Evolutionary conservation across 768 basidiomycete species (phyloP), one percentile per base, ranked within the genome.

Genomic region (Lactarius tabidus): DNA sequence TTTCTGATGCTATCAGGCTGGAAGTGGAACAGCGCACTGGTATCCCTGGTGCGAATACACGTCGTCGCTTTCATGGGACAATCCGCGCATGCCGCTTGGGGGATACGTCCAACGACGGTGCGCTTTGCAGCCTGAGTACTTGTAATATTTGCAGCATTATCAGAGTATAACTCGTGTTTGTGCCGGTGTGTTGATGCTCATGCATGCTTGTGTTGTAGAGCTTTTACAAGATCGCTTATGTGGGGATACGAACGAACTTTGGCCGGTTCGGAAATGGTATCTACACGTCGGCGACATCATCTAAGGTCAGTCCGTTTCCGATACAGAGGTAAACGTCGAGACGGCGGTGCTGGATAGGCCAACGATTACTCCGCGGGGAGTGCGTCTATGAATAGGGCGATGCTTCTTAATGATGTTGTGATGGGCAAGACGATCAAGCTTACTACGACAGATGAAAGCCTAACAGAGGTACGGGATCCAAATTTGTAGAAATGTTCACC

Each of bases 51-150:
- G 72, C 67, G 20, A 74, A 74, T 33, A 68, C 69, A 20, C 52
- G 63, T 29, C 70, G 72, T 31, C 70, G 73, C 31, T 74, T 71
- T 67, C 73, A 74, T 60, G 73, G 73, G 3, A 74, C 73, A 7
- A 36, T 65, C 6, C 66, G 73, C n/a, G 41, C 41, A 23, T 74
- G 73, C 48, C 17, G 58, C 7, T 43, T 74, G 17, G 73, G 73
- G 12, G 71, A 74, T 60, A 63, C 67, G 17, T 51, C 63, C 35
- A 4, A 5, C 6, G 55, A 69, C 8, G 36, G 53, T 15, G 10
- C 51, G 10, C 67, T 73, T 26, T 74, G 73, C 62, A 10, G 14
- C 5, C 12, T 29, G 18, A 26, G 18, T 20, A 17, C 35, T 4
- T 74, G 73, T 59, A 69, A 65, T 15, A 39, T 73, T 14, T 74